Evolutionary conservation across 306 rosid genomes (phyloP).

Genomic region (Begonia masoniana): DNA sequence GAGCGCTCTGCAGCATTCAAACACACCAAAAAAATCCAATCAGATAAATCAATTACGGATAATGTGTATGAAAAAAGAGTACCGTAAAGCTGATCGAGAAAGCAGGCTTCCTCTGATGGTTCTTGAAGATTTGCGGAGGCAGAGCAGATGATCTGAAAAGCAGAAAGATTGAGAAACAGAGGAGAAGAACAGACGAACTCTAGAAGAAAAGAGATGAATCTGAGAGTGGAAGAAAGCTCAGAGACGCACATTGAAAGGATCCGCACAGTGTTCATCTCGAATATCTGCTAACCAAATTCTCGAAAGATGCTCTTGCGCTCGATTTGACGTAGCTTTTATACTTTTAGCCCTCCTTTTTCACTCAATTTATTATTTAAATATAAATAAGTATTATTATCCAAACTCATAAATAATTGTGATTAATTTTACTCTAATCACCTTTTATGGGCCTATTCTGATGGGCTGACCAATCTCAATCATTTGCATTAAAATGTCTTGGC

Average conservation of each 20-base stretch:
- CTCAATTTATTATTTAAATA: too few relatives aligned
- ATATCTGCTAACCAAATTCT: background rate
- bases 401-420: too few relatives aligned
- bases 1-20: too few relatives aligned
- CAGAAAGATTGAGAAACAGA: background rate
- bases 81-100: slow-evolving; percentile 26
- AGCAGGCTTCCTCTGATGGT: slow-evolving; percentile 21
- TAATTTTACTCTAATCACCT: too few relatives aligned
- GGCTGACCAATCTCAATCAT: too few relatives aligned
- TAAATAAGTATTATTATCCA: too few relatives aligned
- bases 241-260: slow-evolving; percentile 37
- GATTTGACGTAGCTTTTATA: too few relatives aligned
- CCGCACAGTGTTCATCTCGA: slow-evolving; percentile 57
- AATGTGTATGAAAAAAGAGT: slow-evolving; percentile 6
- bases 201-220: slow-evolving; percentile 2
- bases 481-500: too few relatives aligned
- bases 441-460: too few relatives aligned
- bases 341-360: too few relatives aligned
- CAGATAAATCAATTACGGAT: background rate
- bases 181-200: background rate
- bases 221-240: background rate
- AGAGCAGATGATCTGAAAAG: slow-evolving; percentile 41
- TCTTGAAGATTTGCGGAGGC: slow-evolving; percentile 25
- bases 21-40: too few relatives aligned
- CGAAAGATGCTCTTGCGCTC: too few relatives aligned